Evolutionary conservation across 2,329 filamentous ascomycete genomes (phyloP).

Genomic region (Microcyclospora tardicrescens): DNA sequence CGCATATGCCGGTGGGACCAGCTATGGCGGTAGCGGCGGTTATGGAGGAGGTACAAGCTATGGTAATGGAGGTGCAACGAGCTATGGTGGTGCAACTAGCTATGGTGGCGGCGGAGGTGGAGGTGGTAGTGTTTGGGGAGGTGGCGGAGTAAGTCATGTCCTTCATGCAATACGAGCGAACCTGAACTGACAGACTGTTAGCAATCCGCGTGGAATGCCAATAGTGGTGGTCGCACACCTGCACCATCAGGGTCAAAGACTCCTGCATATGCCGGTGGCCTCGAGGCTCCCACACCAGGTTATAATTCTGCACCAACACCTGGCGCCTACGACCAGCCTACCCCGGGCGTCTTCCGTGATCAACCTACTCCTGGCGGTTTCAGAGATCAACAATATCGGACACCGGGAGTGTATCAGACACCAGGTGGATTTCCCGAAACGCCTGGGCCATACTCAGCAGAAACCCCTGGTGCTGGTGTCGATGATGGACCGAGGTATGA

Average conservation of each 20-base stretch:
- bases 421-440: conserved; percentile 41
- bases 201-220: conserved; percentile 26
- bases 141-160: conserved; percentile 9
- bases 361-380: conserved; percentile 26
- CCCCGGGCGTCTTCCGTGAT: conserved; percentile 26
- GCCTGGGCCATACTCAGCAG: conserved; percentile 37
- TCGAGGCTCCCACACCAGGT: conserved; percentile 49
- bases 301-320: conserved; percentile 32
- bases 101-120: conserved; percentile 21
- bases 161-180: conserved; percentile 31
- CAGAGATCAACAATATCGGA: conserved; percentile 20
- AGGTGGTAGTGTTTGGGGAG: conserved; percentile 4
- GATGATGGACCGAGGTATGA: too few relatives aligned
- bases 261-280: conserved; percentile 49
- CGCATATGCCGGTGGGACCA: conserved; percentile 34
- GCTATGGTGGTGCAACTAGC: conserved; percentile 38
- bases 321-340: conserved; percentile 23
- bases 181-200: conserved; percentile 9
- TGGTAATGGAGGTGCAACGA: conserved; percentile 35
- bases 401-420: conserved; percentile 19
- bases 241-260: conserved; percentile 59
- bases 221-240: conserved; percentile 33
- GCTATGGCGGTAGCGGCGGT: conserved; percentile 36
- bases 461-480: conserved; percentile 35
- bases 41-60: conserved; percentile 31